These are phyloP conservation scores for Mollisia scopiformis DNA, from an alignment of 2,329 filamentous ascomycete genomes.

Conservation along the genomic window DNA sequence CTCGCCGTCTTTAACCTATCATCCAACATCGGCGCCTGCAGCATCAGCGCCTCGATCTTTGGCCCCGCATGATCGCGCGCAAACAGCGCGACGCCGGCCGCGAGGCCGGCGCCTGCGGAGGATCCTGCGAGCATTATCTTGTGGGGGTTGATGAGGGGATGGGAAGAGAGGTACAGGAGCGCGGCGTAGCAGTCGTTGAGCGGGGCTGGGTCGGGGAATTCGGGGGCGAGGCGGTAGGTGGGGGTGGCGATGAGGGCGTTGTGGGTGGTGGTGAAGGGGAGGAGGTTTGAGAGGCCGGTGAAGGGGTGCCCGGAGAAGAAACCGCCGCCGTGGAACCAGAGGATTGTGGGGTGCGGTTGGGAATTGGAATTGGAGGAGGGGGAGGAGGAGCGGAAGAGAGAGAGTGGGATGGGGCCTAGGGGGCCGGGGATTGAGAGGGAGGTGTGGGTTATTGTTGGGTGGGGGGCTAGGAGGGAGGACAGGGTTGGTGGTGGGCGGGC, in stretches of 20 bases:
- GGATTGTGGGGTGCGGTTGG: background rate
- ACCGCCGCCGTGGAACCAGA: background rate
- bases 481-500: background rate
- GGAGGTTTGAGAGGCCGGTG: background rate
- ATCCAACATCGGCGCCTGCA: background rate
- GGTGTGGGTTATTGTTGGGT: background rate
- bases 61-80: constrained; percentile 39
- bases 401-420: background rate
- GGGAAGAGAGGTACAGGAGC: constrained; percentile 40
- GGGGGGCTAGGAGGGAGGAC: background rate
- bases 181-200: background rate
- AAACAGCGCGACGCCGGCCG: constrained; percentile 56
- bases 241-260: background rate
- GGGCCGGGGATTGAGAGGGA: background rate
- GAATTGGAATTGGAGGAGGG: background rate
- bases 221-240: background rate
- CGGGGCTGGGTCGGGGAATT: background rate
- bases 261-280: background rate
- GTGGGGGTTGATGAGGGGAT: constrained; percentile 47
- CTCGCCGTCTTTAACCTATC: background rate
- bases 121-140: constrained; percentile 58
- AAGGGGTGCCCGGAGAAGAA: background rate
- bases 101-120: constrained; percentile 60
- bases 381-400: background rate
- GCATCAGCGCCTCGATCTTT: constrained; percentile 38